Base-by-base conservation (phyloP, 148 eudicot species). In the Nepenthes gracilis region DNA sequence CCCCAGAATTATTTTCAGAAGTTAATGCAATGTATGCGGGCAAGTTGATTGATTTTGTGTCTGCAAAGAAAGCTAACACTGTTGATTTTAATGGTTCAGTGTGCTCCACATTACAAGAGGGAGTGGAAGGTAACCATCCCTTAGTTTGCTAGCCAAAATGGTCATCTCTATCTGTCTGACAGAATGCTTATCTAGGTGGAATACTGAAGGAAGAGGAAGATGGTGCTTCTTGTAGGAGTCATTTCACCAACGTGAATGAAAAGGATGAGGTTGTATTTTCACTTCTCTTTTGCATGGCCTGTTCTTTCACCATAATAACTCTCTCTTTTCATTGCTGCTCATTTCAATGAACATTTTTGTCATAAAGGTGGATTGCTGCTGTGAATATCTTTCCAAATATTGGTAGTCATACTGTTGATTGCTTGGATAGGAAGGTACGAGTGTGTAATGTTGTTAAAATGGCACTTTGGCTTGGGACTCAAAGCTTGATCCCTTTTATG, bases 1-100 rank as follows among this genome's bases (percentile, higher is more conserved):
- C 98, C 59, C 83, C 91, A 36, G 91, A 88, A 47, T 65, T 93
- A 50, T 70, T 93, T 64, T 75, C 91, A 60, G 96, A 93, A 68
- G 76, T 88, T 51, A 84, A 88, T 77, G 81, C 69, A 12, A 66
- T 82, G 64, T 93, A 93, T 82, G 80, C 79, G 36, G 98, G 98
- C 54, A 83, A 78, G 61, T 72, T 93, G 68, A 69, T 60, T 11
- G 71, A 63, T 55, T 76, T 85, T 64, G 79, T 93, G 43, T 75
- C 80, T 9, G 72, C 80, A 58, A 63, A 63, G 47, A 85, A 76
- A 72, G 75, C 70, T 52, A 71, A 75, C 72, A 74, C 61, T 63
- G 60, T 38, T 35, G 65, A 67, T 63, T 35, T 51, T 38, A 47
- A 50, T 55, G 57, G 55, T 60, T 65, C 64, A 9, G 33, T n/a